Evolutionary conservation across 345 rosid species (phyloP).

Genomic region (Gossypium sturtianum): DNA sequence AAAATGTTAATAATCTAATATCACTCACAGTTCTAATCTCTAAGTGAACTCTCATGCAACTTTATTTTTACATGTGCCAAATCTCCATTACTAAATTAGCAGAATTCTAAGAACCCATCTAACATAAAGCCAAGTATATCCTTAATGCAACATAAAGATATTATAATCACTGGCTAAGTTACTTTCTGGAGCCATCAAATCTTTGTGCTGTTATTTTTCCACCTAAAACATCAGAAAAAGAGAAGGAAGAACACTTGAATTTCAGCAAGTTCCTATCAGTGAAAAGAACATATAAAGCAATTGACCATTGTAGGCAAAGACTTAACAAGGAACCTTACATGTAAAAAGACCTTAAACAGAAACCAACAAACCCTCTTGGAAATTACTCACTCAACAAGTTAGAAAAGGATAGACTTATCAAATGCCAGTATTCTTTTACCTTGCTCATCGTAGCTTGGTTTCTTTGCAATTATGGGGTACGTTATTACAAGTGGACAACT

Average conservation of each 20-base stretch:
- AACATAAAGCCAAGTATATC: not conserved
- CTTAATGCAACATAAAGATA: not conserved
- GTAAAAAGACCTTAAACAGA: not conserved
- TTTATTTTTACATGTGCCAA: not conserved
- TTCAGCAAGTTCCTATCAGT: not conserved
- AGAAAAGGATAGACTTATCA: not conserved
- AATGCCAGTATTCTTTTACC: too few relatives aligned
- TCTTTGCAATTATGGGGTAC: too few relatives aligned
- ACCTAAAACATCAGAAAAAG: not conserved
- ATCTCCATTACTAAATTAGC: not conserved
- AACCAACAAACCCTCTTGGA: not conserved
- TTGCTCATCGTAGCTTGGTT: too few relatives aligned
- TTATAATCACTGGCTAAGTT: not conserved
- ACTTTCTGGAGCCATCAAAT: not conserved
- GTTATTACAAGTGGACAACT: too few relatives aligned
- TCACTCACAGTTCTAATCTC: not conserved
- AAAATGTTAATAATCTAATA: not conserved
- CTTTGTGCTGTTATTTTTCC: not conserved
- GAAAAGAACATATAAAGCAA: not conserved
- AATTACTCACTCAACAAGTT: not conserved
- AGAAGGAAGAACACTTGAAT: not conserved
- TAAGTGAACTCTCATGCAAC: not conserved
- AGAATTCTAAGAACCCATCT: not conserved
- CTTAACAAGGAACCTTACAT: not conserved
- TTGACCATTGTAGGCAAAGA: not conserved